A percentile compares a stretch with the other conserved stretches of the same genome.
Conservation (phyloP, 148 eudicot genomes). For the Heliamphora exappendiculata region DNA sequence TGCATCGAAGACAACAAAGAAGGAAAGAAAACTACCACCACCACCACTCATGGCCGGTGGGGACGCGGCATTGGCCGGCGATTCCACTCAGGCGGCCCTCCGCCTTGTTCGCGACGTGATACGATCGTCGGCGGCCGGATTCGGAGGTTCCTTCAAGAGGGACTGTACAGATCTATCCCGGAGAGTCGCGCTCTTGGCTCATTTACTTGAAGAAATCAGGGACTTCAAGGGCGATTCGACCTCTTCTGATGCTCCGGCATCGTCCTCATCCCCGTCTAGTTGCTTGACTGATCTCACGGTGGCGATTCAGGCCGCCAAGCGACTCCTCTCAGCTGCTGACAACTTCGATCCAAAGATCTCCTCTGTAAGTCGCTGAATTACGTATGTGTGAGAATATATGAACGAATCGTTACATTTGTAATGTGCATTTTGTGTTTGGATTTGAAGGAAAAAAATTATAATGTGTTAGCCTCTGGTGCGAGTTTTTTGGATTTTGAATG, state of each 20-base stretch:
- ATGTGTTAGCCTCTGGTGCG: neutral
- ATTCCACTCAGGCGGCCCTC: slow-evolving; percentile 18
- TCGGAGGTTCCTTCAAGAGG: slow-evolving; percentile 50
- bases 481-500: neutral
- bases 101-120: slow-evolving; percentile 42
- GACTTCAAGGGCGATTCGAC: slow-evolving; percentile 22
- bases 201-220: slow-evolving; percentile 66
- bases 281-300: slow-evolving; percentile 38
- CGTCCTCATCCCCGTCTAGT: slow-evolving; percentile 15
- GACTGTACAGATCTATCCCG: slow-evolving; percentile 78
- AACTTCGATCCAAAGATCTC: slow-evolving; percentile 38
- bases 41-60: slow-evolving; percentile 20
- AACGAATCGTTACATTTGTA: neutral
- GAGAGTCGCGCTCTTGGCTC: slow-evolving; percentile 53
- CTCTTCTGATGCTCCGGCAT: slow-evolving; percentile 11
- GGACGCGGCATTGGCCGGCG: slow-evolving; percentile 22
- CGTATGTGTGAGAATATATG: neutral
- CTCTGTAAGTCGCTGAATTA: slow-evolving; percentile 23
- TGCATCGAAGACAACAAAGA: neutral
- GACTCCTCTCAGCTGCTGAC: slow-evolving; percentile 38
- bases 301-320: slow-evolving; percentile 47
- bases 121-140: slow-evolving; percentile 32
- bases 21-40: neutral
- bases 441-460: neutral
- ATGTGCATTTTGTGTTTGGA: neutral